Percentiles rank a stretch among this genome's conserved stretches.
Conservation (phyloP, 2,329 filamentous ascomycete genomes). For the Aspergillus fumigatiaffinis region DNA sequence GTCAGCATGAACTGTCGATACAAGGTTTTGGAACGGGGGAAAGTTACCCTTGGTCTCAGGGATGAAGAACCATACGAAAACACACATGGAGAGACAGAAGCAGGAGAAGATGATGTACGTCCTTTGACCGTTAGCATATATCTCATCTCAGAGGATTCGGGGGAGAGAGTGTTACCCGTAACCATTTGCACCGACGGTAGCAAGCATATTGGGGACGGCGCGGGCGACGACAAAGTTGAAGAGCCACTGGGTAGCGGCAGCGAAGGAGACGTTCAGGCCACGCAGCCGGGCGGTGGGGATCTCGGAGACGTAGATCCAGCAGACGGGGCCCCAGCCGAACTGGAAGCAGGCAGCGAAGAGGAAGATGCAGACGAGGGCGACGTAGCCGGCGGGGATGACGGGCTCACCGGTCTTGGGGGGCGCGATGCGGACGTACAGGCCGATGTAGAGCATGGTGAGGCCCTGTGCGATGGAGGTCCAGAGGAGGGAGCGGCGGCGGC, state of each 20-base stretch:
- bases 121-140: constrained; percentile 43
- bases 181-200: constrained; percentile 47
- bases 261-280: constrained; percentile 64
- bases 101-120: constrained; percentile 67
- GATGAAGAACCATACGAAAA: constrained; percentile 65
- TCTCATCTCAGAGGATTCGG: neutral
- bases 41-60: constrained; percentile 66
- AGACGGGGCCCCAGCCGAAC: constrained; percentile 66
- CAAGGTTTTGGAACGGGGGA: neutral
- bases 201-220: constrained; percentile 65
- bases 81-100: constrained; percentile 62
- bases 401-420: constrained; percentile 48
- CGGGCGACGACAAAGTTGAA: constrained; percentile 71
- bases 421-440: constrained; percentile 56
- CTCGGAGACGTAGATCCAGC: constrained; percentile 69
- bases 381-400: constrained; percentile 64
- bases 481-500: constrained; percentile 59
- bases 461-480: constrained; percentile 64
- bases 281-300: constrained; percentile 65
- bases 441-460: constrained; percentile 64
- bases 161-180: constrained; percentile 42
- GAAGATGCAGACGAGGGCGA: constrained; percentile 68
- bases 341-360: constrained; percentile 69
- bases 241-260: constrained; percentile 66
- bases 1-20: neutral